A percentile compares a stretch with the other conserved stretches of the same genome.
Conservation (phyloP, 2,329 filamentous ascomycete species). For the Grosmannia serpens region DNA sequence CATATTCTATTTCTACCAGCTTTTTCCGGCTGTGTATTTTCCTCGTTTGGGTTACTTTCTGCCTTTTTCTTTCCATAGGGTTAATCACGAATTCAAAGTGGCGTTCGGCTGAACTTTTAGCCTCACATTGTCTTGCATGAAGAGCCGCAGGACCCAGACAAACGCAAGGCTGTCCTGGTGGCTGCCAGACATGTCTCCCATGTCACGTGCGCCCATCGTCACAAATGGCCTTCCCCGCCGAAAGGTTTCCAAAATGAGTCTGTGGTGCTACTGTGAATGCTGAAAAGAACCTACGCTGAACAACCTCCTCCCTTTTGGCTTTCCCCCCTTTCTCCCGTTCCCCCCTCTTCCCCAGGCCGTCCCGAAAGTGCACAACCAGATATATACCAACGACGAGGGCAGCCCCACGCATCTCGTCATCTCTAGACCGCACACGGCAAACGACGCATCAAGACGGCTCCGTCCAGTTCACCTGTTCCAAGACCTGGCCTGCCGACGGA, state of each 20-base stretch:
- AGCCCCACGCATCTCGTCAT: neutral
- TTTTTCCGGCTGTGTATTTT: neutral
- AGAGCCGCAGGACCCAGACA: too few relatives aligned
- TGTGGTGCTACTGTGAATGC: neutral
- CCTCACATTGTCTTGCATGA: too few relatives aligned
- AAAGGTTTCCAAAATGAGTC: neutral
- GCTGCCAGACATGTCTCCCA: neutral
- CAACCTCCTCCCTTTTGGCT: neutral
- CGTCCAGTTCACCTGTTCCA: constrained; percentile 94
- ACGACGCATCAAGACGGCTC: constrained; percentile 44
- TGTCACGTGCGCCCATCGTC: neutral
- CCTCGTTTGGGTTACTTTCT: neutral
- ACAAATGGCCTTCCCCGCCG: neutral
- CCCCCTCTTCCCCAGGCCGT: neutral
- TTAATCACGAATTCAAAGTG: neutral
- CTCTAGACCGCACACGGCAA: neutral
- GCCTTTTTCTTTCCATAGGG: neutral
- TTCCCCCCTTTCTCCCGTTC: neutral
- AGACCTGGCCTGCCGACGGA: constrained; percentile 56
- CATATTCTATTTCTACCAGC: neutral
- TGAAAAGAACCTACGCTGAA: neutral
- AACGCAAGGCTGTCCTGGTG: neutral
- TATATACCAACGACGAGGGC: neutral
- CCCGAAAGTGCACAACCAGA: neutral
- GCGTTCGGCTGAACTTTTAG: neutral